Base-by-base conservation (phyloP, 2,329 filamentous ascomycete species). In the Pseudocercospora fuligena region DNA sequence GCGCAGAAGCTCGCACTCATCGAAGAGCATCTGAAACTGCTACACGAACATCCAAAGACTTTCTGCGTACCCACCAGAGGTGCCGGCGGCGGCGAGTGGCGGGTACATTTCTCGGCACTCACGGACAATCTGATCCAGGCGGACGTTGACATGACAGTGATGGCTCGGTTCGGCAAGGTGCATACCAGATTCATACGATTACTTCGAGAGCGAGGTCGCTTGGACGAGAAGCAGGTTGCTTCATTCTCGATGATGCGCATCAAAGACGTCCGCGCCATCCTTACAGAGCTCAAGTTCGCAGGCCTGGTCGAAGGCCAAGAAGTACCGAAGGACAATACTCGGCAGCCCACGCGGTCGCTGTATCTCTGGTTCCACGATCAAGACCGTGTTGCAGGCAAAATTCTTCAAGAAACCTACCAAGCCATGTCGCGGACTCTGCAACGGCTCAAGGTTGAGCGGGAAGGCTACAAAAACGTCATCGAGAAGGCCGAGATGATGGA, bases 241-340 rank as follows among this genome's bases (percentile, higher is more conserved):
- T 89, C 89, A 59, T 85, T 93, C 64, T 92, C 91, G 61, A 87
- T 99, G 67, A 90, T 97, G 83, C 90, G 91, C 65, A 92, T 94
- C 73, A 89, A 90, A 65, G 92, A 97, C 61, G 88, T 98, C 25
- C 92, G 95, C 21, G 89, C 90, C 65, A 91, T 93, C 69, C 90
- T 98, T 79, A 90, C 92, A 14, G 88, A 90, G 68, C 92, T 99
- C 86, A 92, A 97, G 72, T 89, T 93, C 78, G 89, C 89, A 19
- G 94, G 95, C 1, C 90, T 95, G 67, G 88, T 97, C 12, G 93
- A 98, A 72, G 88, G 97, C 5, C 95, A 99, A 78, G 95, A 99
- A 81, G 90, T 99, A 0, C 95, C 95, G 0, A 92, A 92, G 71
- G 94, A 98, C 74, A 90, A 90, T 70, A 90, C 89, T 68, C 90